Conservation (phyloP, 257 asterid species). For the Przewalskia tangutica region DNA sequence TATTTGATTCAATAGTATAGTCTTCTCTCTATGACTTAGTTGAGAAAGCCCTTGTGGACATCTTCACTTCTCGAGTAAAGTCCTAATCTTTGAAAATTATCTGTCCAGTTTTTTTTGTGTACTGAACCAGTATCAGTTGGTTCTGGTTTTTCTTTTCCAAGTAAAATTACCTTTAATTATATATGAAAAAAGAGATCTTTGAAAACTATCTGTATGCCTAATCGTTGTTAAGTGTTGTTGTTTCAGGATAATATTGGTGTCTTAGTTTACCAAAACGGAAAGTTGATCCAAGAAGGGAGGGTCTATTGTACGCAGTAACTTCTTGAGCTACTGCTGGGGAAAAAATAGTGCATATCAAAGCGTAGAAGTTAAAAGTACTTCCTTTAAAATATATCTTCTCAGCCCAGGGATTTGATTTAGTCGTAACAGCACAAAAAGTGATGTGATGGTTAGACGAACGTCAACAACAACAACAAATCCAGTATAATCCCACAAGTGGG, state of each 20-base stretch:
- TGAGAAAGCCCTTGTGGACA: not conserved
- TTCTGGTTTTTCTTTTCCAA: not conserved
- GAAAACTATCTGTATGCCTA: not conserved
- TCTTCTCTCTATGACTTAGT: not conserved
- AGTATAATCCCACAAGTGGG: too few relatives aligned
- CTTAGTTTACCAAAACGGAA: conserved; percentile 91
- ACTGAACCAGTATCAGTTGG: not conserved
- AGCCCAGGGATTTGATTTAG: not conserved
- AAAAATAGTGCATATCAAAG: not conserved
- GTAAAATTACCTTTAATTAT: not conserved
- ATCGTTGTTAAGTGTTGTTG: conserved; percentile 7
- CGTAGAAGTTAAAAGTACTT: not conserved
- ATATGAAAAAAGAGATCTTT: not conserved
- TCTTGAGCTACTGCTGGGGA: not conserved
- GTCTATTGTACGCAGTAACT: too few relatives aligned
- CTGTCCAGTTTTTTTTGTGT: not conserved
- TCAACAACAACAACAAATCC: not conserved
- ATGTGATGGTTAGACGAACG: too few relatives aligned
- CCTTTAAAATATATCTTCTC: not conserved
- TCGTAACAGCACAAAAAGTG: too few relatives aligned
- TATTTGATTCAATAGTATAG: not conserved
- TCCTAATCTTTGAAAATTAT: not conserved
- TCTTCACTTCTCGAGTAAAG: not conserved
- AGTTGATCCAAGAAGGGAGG: too few relatives aligned
- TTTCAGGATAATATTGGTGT: conserved; percentile 93